Conservation (phyloP, 129 eudicot species). For the Centaurea solstitialis region DNA sequence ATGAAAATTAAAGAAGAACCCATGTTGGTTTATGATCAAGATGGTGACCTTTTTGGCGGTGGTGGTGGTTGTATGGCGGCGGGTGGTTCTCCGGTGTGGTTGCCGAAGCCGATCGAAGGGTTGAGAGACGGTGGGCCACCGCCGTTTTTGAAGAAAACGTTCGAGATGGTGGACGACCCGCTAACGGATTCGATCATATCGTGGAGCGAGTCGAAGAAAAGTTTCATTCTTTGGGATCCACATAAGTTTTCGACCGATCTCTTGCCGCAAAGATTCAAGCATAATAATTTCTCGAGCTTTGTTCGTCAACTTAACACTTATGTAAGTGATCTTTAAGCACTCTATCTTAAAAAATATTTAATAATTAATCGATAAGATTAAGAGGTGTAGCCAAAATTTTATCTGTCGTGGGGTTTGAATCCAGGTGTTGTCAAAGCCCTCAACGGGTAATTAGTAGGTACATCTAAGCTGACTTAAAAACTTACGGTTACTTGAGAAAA, state of each 20-base stretch:
- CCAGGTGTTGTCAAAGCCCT: too few relatives aligned
- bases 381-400: too few relatives aligned
- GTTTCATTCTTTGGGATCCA: conserved; percentile 91
- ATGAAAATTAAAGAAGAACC: conserved; percentile 37
- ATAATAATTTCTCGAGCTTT: conserved; percentile 85
- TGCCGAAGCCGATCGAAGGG: conserved; percentile 61
- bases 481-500: too few relatives aligned
- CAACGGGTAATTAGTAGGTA: too few relatives aligned
- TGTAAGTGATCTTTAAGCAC: conserved; percentile 42
- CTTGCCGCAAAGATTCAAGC: conserved; percentile 85
- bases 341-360: too few relatives aligned
- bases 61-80: conserved; percentile 16
- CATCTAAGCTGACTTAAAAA: too few relatives aligned
- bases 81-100: conserved; percentile 5
- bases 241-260: conserved; percentile 65
- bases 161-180: conserved; percentile 86
- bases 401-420: too few relatives aligned
- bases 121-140: conserved; percentile 77
- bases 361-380: too few relatives aligned
- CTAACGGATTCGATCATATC: conserved; percentile 72
- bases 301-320: conserved; percentile 91
- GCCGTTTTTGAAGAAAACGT: conserved; percentile 86
- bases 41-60: conserved; percentile 7
- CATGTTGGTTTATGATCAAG: conserved; percentile 11
- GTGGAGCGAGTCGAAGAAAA: conserved; percentile 51